phyloP scores from a whole-genome alignment of 2,329 filamentous ascomycete genomes.

The Cercospora sp. region DNA sequence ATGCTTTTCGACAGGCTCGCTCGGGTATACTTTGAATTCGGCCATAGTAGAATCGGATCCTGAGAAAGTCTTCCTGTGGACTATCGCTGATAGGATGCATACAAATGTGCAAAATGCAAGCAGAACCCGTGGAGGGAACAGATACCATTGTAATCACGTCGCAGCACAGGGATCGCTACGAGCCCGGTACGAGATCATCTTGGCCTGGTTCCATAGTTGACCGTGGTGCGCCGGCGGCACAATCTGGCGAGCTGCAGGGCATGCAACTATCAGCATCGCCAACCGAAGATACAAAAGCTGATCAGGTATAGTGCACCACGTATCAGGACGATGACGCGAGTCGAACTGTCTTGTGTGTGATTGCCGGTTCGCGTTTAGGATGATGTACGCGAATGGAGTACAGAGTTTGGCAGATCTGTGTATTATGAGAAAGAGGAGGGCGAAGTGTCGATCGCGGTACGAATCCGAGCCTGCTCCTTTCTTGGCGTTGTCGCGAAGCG shows the following conservation, averaged over 20 bases:
- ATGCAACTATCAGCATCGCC: neutral
- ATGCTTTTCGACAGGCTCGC: constrained; percentile 11
- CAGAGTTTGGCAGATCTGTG: neutral
- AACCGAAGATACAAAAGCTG: neutral
- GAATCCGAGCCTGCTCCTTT: neutral
- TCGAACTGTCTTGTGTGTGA: neutral
- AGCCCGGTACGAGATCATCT: neutral
- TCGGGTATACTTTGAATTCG: constrained; percentile 14
- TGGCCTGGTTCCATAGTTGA: neutral
- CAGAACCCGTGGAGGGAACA: neutral
- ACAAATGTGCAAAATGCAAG: neutral
- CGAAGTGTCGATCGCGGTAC: constrained; percentile 6
- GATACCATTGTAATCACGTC: neutral
- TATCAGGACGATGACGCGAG: neutral
- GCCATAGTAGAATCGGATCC: neutral
- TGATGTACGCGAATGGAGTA: neutral
- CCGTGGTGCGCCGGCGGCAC: neutral
- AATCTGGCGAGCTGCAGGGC: neutral
- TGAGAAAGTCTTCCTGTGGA: neutral
- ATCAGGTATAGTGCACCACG: neutral
- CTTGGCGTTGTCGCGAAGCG: neutral
- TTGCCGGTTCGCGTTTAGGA: neutral
- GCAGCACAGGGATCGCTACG: neutral
- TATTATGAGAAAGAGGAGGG: neutral
- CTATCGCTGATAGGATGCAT: neutral